Conservation (phyloP, 441 rosid genomes). For the Cnidoscolus chayamansa region DNA sequence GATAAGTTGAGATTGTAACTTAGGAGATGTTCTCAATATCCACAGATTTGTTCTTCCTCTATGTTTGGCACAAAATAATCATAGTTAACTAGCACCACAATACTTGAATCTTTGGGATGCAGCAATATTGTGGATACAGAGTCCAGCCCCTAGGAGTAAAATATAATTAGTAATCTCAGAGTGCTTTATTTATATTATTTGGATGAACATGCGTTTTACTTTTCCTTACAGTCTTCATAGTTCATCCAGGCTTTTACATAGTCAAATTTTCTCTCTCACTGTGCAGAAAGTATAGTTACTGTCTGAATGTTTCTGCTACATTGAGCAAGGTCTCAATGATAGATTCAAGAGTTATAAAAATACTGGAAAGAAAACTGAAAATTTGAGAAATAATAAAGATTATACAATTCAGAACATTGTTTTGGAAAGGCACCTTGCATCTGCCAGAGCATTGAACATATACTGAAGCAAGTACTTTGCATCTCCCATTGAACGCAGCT, state of each 20-base stretch:
- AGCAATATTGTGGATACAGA: no score
- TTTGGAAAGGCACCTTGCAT: slow-evolving; percentile 57
- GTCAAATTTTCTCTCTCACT: neutral
- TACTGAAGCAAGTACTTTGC: slow-evolving; percentile 94
- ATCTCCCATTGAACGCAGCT: slow-evolving; percentile 95
- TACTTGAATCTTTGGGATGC: no score
- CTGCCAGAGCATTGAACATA: slow-evolving; percentile 87
- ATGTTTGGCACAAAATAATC: neutral
- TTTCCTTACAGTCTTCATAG: no score
- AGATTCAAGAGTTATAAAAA: neutral
- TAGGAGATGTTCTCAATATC: slow-evolving; percentile 3
- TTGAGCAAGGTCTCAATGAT: neutral
- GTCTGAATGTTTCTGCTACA: neutral
- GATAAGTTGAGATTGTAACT: neutral
- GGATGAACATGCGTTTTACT: no score
- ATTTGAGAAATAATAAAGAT: neutral
- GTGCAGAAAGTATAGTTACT: neutral
- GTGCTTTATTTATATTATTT: no score
- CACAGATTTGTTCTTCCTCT: slow-evolving; percentile 1
- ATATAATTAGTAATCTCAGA: no score
- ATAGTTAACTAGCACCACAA: neutral
- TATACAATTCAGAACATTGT: neutral
- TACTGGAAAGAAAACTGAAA: neutral
- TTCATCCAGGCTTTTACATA: neutral
- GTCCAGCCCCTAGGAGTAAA: no score